Evolutionary conservation across 2,329 filamentous ascomycete genomes (phyloP), one percentile per base, ranked within the genome.

Genomic region (Alternaria arbusti): DNA sequence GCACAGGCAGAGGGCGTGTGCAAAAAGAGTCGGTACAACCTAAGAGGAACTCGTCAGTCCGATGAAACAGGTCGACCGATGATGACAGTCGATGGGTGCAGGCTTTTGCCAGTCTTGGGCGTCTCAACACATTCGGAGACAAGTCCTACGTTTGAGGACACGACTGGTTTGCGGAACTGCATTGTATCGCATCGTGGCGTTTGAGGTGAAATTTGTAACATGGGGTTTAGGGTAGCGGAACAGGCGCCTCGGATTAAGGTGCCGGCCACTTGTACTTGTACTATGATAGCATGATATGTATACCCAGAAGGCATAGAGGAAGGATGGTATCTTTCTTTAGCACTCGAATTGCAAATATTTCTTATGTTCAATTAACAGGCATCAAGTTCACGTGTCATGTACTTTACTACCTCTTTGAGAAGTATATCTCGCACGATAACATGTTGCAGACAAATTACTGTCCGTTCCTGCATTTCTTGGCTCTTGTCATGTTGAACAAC

Each of bases 1-100:
- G 73, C 5, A 72, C 68, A 43, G 70, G 76, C 12, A 72, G 72
- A 55, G 61, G 72, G 40, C 65, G 73, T 25, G 75, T 75, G 10
- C 71, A 76, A 62, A 75, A 75, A 62, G 73, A 79, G 64, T 63
- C 47, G 6, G 61, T 77, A 17, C 70, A 74, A 56, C 67, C 74
- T 6, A 74, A 73, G 40, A 62, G 65, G 32, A 72, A 68, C 13
- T 64, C 59, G 9, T 70, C 68, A 32, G 63, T 68, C n/a, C 63
- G 71, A 44, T 71, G 65, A 59, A 55, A 50, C 15, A 32, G 17
- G n/a, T 7, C 2, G n/a, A n/a, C 30, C 8, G 25, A 30, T 10
- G 26, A 51, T n/a, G 46, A 30, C 4, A 45, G 54, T 51, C 32
- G 45, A 28, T 51, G 36, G 20, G 28, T 57, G 26, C 20, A 57